These are phyloP conservation scores for Hypoxylon perforatum DNA, from an alignment of 495 filamentous ascomycete species.

Conservation along the genomic window DNA sequence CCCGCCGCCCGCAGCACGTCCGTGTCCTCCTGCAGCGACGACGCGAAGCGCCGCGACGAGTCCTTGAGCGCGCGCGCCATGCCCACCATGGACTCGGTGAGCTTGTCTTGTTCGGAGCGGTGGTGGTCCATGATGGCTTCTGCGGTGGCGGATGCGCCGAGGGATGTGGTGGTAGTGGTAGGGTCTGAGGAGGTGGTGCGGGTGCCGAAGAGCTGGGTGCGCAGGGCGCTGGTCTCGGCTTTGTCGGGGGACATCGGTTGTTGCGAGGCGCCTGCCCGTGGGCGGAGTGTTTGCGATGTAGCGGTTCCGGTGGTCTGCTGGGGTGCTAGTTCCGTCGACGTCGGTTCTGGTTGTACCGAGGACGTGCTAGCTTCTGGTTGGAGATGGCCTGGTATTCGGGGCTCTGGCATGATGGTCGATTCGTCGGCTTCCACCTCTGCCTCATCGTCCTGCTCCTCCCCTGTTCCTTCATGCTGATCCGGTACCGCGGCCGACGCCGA, in stretches of 20 bases:
- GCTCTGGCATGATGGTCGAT: constrained; percentile 25
- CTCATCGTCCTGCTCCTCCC: constrained; percentile 6
- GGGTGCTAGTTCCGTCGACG: constrained; percentile 20
- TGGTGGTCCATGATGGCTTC: constrained; percentile 79
- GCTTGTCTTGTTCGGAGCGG: constrained; percentile 82
- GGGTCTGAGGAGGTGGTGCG: constrained; percentile 18
- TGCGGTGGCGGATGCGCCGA: constrained; percentile 53
- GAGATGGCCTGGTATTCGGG: constrained; percentile 21
- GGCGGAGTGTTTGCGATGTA: constrained; percentile 42
- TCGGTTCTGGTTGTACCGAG: constrained; percentile 7
- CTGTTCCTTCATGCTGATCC: constrained; percentile 19
- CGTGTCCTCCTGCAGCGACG: constrained; percentile 77
- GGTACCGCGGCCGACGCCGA: constrained; percentile 48
- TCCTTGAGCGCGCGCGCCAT: constrained; percentile 84
- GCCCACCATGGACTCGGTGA: constrained; percentile 80
- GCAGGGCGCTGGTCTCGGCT: constrained; percentile 41
- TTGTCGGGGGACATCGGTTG: constrained; percentile 25
- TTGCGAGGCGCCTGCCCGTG: constrained; percentile 38
- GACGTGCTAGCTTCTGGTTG: constrained; percentile 18
- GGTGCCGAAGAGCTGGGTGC: constrained; percentile 53
- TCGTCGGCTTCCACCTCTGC: constrained; percentile 20
- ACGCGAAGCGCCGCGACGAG: constrained; percentile 74
- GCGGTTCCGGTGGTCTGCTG: constrained; percentile 30
- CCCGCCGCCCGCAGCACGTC: constrained; percentile 74
- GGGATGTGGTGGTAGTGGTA: constrained; percentile 37